Conservation (phyloP, 371 early-diverging fungal species). For the Syncephalastrum monosporum region DNA sequence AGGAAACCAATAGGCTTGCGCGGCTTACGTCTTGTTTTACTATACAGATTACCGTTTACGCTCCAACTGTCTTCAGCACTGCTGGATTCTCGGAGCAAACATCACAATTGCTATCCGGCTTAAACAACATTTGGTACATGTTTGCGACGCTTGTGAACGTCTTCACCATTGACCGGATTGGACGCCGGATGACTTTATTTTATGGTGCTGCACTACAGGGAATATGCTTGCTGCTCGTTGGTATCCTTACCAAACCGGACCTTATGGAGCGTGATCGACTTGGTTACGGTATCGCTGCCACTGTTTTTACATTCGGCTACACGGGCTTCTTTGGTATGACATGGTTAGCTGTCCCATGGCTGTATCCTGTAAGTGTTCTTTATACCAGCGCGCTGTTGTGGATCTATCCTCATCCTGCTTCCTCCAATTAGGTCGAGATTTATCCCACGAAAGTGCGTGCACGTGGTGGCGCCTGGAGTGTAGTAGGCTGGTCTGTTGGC, state of each 20-base stretch:
- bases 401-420: neutral
- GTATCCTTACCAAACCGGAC: constrained; percentile 32
- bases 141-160: constrained; percentile 32
- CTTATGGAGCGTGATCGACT: constrained; percentile 26
- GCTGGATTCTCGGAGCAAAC: constrained; percentile 32
- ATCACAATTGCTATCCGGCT: constrained; percentile 37
- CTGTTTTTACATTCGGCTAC: constrained; percentile 38
- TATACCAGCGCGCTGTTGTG: neutral
- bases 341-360: constrained; percentile 44
- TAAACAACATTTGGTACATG: constrained; percentile 41
- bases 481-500: constrained; percentile 43
- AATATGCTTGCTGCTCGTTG: constrained; percentile 30
- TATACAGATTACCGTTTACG: constrained; percentile 34
- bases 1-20: neutral
- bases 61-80: constrained; percentile 30
- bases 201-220: constrained; percentile 40
- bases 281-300: constrained; percentile 35
- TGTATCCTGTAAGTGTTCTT: constrained; percentile 31
- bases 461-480: constrained; percentile 42
- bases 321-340: constrained; percentile 45
- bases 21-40: constrained; percentile 2
- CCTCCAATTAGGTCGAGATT: constrained; percentile 22
- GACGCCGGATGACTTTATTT: constrained; percentile 32
- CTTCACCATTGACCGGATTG: constrained; percentile 36
- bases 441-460: constrained; percentile 38